Evolutionary conservation across 331 rosid genomes (phyloP), one percentile per base, ranked within the genome.

Genomic region (Arachis monticola): DNA sequence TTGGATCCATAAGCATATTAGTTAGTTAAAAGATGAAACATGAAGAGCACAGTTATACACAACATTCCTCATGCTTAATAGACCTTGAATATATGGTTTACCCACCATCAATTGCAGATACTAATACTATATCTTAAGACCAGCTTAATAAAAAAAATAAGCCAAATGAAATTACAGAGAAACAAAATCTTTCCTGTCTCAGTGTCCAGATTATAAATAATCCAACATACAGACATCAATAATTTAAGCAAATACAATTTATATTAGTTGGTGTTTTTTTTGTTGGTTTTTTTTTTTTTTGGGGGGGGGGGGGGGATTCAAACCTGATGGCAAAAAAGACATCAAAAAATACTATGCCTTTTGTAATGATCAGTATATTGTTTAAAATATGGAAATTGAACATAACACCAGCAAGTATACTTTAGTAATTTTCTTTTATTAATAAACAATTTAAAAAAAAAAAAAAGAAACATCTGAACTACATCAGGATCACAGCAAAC

Each of bases 111-210:
- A 70, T 60, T 4, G 13, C 46, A 60, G 65, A 42, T 56, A 70
- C 41, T 41, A 11, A 13, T 60, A 32, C 12, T 8, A 60, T 60
- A 32, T 11, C 65, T 60, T 60, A 60, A 32, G 8, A 60, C 22
- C 46, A 60, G 2, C 22, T 31, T 31, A 60, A 10, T 60, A 12
- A 41, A 6, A 60, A 17, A 60, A 60, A 32, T 22, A 57, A 7
- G n/a, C n/a, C 57, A 44, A 57, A 72, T 40, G 45, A 72, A 44
- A 45, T 45, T 38, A 53, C 13, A 69, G 76, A 46, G 56, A 47
- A 22, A 46, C 22, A 45, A 64, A 65, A 65, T 9, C 56, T 57
- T 14, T 59, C 5, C 44, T 9, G 14, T 65, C 52, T 45, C 47
- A 60, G 42, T 53, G 64, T 11, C 46, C 46, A 64, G 32, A 55